A percentile compares a stretch with the other conserved stretches of the same genome.
These are phyloP conservation scores for Leucocoprinus leucothites DNA, from an alignment of 768 basidiomycete species.

Conservation along the genomic window DNA sequence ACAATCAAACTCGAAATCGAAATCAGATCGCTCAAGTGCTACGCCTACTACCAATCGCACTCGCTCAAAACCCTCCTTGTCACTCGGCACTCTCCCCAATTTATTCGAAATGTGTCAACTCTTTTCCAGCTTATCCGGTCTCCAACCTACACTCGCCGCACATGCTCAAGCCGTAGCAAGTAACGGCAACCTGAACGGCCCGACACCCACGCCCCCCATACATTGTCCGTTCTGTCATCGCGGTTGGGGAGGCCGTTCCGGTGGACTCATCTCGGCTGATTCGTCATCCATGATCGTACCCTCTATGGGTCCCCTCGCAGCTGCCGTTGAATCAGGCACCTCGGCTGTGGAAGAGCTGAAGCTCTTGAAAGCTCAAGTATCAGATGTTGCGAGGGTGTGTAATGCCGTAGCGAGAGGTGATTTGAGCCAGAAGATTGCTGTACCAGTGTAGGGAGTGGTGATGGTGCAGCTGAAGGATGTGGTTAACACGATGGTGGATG, in stretches of 20 bases:
- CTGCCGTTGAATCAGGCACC: constrained; percentile 32
- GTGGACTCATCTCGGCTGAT: constrained; percentile 49
- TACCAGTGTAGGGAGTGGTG: constrained; percentile 66
- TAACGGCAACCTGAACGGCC: constrained; percentile 15
- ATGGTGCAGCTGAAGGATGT: constrained; percentile 77
- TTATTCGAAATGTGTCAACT: not conserved
- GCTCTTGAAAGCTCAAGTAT: constrained; percentile 76
- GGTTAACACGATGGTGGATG: constrained; percentile 62
- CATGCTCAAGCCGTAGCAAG: constrained; percentile 7
- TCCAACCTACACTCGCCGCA: constrained; percentile 13
- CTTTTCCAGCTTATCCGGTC: not conserved
- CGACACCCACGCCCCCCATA: constrained; percentile 41
- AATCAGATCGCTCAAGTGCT: not conserved
- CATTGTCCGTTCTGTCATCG: constrained; percentile 34
- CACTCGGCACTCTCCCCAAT: constrained; percentile 24
- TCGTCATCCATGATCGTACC: constrained; percentile 39
- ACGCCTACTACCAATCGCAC: not conserved
- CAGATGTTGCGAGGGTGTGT: constrained; percentile 73
- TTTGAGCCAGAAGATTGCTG: constrained; percentile 69
- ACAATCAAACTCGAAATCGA: not conserved
- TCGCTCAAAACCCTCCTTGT: constrained; percentile 16
- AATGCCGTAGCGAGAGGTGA: constrained; percentile 74
- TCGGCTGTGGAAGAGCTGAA: constrained; percentile 68
- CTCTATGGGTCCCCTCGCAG: constrained; percentile 49
- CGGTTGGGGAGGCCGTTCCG: too few species aligned